Evolutionary conservation across 139 green algal genomes (phyloP), one percentile per base, ranked within the genome.

Genomic region (Limnomonas spitsbergensis): DNA sequence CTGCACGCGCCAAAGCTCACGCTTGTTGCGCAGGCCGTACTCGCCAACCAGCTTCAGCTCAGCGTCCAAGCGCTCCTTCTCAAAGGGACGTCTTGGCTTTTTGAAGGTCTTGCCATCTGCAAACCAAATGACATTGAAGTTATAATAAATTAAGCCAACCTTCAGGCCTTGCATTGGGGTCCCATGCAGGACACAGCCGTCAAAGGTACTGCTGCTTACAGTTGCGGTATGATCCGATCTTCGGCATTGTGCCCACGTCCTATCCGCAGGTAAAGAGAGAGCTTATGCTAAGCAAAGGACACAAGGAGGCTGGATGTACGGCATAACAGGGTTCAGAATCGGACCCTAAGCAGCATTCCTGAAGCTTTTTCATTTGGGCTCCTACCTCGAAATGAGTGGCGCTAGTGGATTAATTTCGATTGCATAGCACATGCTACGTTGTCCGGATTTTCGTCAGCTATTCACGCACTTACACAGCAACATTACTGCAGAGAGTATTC

Each of bases 31-130:
- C 71, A 99, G 94, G 70, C 96, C 96, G 78, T 97, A 99, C 90
- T 99, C 96, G 78, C 96, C 96, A 38, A 99, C 94, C 26, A 98
- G 83, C 93, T 99, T 99, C 87, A 99, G 86, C 91, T 99, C 96
- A 40, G 88, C 86, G 80, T 99, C 96, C 76, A 99, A 89, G 73
- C 96, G 96, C 85, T 99, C 96, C 94, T 99, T 99, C 94, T 99
- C 96, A 82, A 98, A 99, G 40, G 96, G 96, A 88, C 96, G 94
- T 73, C 96, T 87, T 31, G 96, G 96, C 93, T 97, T 98, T 89
- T 98, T 99, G 88, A 98, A 99, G 42, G 95, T 98, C 89, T 99
- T 99, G 81, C 92, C 91, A 88, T 97, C 93, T 97, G 90, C 73
- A 54, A 2, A 37, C 38, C 1, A 66, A 3, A 70, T 7, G 7